Evolutionary conservation across 768 basidiomycete genomes (phyloP).

Genomic region (Candolleomyces aberdarensis): DNA sequence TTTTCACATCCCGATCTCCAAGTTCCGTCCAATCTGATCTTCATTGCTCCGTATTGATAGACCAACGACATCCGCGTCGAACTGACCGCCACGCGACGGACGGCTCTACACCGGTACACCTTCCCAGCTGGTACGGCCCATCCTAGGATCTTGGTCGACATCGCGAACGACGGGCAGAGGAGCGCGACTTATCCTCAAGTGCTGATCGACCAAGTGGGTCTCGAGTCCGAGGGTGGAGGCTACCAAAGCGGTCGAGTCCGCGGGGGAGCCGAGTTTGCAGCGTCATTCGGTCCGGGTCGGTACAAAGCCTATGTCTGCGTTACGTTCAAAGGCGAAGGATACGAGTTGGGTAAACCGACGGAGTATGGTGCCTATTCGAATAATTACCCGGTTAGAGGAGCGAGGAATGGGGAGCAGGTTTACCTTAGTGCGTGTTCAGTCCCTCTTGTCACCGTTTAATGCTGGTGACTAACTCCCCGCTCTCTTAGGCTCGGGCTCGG

Average conservation of each 20-base stretch:
- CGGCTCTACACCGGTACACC: constrained; percentile 58
- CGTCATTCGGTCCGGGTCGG: constrained; percentile 55
- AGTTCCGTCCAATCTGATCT: too few species aligned
- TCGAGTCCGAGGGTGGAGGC: constrained; percentile 28
- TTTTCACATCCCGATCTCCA: too few species aligned
- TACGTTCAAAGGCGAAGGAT: constrained; percentile 56
- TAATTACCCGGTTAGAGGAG: constrained; percentile 45
- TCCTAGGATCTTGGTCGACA: constrained; percentile 56
- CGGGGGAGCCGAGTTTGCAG: constrained; percentile 46
- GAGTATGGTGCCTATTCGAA: constrained; percentile 57
- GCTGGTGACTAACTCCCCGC: too few species aligned
- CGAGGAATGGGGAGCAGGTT: constrained; percentile 42
- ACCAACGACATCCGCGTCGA: constrained; percentile 57
- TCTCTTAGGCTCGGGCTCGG: constrained; percentile 41
- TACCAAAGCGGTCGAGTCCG: constrained; percentile 36
- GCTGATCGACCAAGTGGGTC: constrained; percentile 45
- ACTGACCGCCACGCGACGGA: constrained; percentile 55
- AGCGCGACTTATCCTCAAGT: constrained; percentile 49
- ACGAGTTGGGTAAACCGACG: constrained; percentile 39
- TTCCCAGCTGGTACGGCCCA: constrained; percentile 44
- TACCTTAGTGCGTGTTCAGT: constrained; percentile 39
- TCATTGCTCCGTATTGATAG: constrained; percentile 20
- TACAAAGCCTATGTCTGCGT: constrained; percentile 60
- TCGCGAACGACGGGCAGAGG: constrained; percentile 59
- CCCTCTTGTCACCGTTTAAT: too few species aligned